Evolutionary conservation across 73 alveolate species (phyloP).

Genomic region (Breviolum minutum): DNA sequence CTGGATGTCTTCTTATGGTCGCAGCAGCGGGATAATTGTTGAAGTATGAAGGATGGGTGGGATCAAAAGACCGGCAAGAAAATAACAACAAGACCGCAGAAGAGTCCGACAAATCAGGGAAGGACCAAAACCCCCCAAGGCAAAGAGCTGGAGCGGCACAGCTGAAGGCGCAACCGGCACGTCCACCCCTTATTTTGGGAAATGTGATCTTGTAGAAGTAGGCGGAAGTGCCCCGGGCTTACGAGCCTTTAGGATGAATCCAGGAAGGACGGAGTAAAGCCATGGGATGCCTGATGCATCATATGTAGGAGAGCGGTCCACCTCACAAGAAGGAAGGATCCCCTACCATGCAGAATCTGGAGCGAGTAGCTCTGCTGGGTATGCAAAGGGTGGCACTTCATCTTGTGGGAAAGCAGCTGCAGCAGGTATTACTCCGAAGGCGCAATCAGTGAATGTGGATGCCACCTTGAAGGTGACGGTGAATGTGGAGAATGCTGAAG

Average conservation of each 20-base stretch:
- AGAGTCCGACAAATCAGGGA: neutral
- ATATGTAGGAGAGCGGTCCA: no score
- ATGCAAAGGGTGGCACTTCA: no score
- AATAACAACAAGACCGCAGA: no score
- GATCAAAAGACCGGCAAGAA: neutral
- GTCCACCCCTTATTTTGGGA: neutral
- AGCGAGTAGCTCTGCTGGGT: no score
- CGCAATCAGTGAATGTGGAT: no score
- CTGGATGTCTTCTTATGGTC: neutral
- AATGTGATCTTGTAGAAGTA: neutral
- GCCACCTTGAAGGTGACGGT: no score
- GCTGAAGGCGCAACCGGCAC: neutral
- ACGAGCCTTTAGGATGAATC: no score
- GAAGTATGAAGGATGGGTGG: neutral
- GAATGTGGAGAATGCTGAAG: no score
- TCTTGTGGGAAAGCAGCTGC: no score
- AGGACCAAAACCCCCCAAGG: no score
- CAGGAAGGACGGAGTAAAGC: no score
- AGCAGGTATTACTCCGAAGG: no score
- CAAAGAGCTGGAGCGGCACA: neutral
- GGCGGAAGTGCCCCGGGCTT: neutral
- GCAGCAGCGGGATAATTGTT: neutral
- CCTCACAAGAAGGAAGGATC: neutral
- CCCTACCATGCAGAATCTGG: neutral
- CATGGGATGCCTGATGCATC: neutral